Base-by-base conservation (phyloP, 108 stramenopile genomes). In the Cylindrotheca closterium region DNA sequence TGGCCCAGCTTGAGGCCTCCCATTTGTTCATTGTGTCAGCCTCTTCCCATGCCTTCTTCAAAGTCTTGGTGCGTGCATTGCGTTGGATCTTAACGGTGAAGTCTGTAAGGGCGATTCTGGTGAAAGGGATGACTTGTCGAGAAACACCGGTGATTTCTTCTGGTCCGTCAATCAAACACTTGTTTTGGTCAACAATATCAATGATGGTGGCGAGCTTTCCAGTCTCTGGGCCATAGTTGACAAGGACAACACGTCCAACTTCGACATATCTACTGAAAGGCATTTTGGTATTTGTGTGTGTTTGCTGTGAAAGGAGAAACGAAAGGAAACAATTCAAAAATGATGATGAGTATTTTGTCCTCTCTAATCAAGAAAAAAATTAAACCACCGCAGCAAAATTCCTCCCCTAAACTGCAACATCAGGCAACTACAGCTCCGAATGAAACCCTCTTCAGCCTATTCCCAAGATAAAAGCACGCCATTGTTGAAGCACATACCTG, bases 151-250 rank as follows among this genome's bases (percentile, higher is more conserved):
- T 96, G 72, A 80, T 71, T 61, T 86, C 81, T 21, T 60, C 61
- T 22, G 98, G 97, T 54, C 96, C 97, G 47, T 99, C 98, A 54
- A 99, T 80, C 47, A 99, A 75, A 68, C 96, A 94, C 91, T 96
- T 97, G 89, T 98, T 99, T 72, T 90, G 84, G 66, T 99, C 98
- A 50, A 97, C 96, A 60, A 99, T 91, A 74, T 99, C 98, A 60
- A 99, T 83, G 75, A 99, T 96, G 42, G 95, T 95, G 72, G 91
- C 93, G 34, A 98, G 82, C 83, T 96, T 97, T 55, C 98, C 98
- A 30, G 71, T 62, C 33, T 94, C 85, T 24, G 94, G 94, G 67
- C 99, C 99, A 69, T 96, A 98, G 88, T 97, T 98, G 79, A 99
- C 81, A 19, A 99, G 84, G 71, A 90, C 94, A 48, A 99, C 91